Base-by-base conservation (phyloP, 176 grass and related monocot species). In the Oryza brachyantha region DNA sequence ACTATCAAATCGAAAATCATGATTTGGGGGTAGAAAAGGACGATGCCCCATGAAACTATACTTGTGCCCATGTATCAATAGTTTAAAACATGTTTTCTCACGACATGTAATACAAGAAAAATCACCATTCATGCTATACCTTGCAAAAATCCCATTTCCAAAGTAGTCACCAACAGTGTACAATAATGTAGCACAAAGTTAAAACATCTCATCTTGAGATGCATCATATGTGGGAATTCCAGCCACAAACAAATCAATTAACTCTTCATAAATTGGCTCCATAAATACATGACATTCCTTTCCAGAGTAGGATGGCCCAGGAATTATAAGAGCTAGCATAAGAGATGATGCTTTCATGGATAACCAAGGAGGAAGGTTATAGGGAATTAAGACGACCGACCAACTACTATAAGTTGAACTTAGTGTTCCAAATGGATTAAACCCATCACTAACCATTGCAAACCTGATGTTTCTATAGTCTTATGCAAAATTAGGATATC, bases 31-130 rank as follows among this genome's bases (percentile, higher is more conserved):
- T 17, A 74, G 52, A 37, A 75, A 75, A 28, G 8, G 13, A 2
- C 24, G 55, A 39, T 75, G 73, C 11, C 55, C 73, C 73, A 75
- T 75, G 50, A 75, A 75, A 27, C 32, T 38, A 60, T 32, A 75
- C 38, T 75, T 75, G 13, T 7, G 12, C 12, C 72, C 73, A 29
- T 75, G 13, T 60, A 14, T 40, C 24, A 75, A 26, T 3, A 22
- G 8, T 27, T 75, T 61, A 0, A 35, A 40, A 13, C 54, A 61
- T 5, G 35, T 48, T n/a, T 75, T 14, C 26, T 35, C 73, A 61
- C 73, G 54, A 28, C 35, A 75, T 7, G 73, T 13, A 17, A 36
- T 55, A 12, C 73, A 75, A 58, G 73, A n/a, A 12, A 59, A 75
- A 10, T 61, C 8, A 12, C 73, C 73, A 29, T 75, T 46, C 13